phyloP scores from a whole-genome alignment of 805 yeast species.

The Wickerhamomyces chambardii region DNA sequence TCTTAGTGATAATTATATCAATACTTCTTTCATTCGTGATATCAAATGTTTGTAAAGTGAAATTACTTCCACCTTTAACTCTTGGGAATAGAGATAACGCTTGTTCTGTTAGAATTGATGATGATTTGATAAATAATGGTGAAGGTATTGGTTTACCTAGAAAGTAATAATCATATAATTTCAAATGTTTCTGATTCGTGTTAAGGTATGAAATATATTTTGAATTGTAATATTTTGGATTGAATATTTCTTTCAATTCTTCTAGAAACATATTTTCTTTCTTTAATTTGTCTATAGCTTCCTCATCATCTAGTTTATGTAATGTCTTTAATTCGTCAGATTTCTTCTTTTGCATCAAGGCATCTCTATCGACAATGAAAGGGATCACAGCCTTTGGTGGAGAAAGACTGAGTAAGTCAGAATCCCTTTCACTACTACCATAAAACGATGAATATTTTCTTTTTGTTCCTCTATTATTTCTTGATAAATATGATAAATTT shows the following conservation, averaged over 20 bases:
- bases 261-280: not conserved
- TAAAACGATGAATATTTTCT: too few species aligned
- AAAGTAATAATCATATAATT: conserved; percentile 5
- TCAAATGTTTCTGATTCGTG: not conserved
- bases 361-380: not conserved
- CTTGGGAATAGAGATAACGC: not conserved
- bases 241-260: not conserved
- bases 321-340: conserved; percentile 1
- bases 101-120: not conserved
- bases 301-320: conserved; percentile 2
- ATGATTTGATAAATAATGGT: not conserved
- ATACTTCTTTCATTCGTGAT: not conserved
- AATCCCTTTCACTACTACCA: too few species aligned
- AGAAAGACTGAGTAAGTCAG: too few species aligned
- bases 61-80: too few species aligned
- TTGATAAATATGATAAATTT: too few species aligned
- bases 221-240: conserved; percentile 3
- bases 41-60: too few species aligned
- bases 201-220: conserved; percentile 3
- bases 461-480: too few species aligned
- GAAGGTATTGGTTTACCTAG: conserved; percentile 1
- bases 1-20: not conserved
- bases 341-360: not conserved
- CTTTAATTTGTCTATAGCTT: conserved; percentile 1
- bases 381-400: not conserved